Conservation (phyloP, 306 rosid genomes). For the Vicia faba region DNA sequence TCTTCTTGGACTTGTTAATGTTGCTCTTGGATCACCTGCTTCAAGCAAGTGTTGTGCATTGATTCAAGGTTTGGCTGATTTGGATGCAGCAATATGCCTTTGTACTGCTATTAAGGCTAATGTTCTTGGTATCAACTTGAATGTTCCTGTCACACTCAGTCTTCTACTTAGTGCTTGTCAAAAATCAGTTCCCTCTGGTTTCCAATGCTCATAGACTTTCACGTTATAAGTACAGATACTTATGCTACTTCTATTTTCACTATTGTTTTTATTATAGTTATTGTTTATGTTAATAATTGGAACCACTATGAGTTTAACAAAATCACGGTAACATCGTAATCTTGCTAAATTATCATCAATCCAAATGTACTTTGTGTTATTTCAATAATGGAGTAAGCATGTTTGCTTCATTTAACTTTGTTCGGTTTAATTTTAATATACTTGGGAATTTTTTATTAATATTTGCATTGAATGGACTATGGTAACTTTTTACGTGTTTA, state of each 20-base stretch:
- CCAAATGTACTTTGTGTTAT: background rate
- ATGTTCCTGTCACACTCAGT: slow-evolving; percentile 63
- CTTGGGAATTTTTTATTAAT: background rate
- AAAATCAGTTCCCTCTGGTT: slow-evolving; percentile 66
- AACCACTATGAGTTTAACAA: no score
- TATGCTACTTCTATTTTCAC: background rate
- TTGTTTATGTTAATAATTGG: background rate
- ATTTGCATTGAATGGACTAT: background rate
- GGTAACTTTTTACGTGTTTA: no score
- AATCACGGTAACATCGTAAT: no score
- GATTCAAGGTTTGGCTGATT: slow-evolving; percentile 64
- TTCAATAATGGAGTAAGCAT: slow-evolving; percentile 25
- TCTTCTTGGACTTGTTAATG: slow-evolving; percentile 55
- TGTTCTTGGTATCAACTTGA: slow-evolving; percentile 70
- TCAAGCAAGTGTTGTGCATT: slow-evolving; percentile 65
- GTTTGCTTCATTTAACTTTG: slow-evolving; percentile 26
- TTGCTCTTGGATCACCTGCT: slow-evolving; percentile 51
- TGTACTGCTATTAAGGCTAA: slow-evolving; percentile 85
- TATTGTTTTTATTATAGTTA: background rate
- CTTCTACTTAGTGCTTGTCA: slow-evolving; percentile 68
- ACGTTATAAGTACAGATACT: background rate
- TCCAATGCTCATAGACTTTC: slow-evolving; percentile 48
- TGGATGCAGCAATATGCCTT: slow-evolving; percentile 74
- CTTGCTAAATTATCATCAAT: no score
- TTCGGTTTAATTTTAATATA: background rate